Conservation (phyloP, 2,329 filamentous ascomycete genomes). For the Ophiocordyceps unilateralis region DNA sequence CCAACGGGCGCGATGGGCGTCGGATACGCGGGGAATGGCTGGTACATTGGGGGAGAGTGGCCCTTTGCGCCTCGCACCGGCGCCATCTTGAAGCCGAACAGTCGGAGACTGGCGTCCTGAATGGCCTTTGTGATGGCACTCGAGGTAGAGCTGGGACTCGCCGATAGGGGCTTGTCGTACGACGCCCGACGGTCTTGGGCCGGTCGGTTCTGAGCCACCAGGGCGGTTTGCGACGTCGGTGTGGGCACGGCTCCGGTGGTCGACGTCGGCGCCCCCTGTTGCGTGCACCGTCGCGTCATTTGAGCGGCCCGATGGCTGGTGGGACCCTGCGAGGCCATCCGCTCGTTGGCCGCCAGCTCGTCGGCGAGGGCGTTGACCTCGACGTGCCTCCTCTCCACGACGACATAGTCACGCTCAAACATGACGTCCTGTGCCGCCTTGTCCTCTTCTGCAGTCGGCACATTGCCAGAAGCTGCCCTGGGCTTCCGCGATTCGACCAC, state of each 20-base stretch:
- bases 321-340: conserved; percentile 30
- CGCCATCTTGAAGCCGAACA: conserved; percentile 56
- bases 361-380: conserved; percentile 96
- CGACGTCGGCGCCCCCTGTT: conserved; percentile 54
- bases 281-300: conserved; percentile 60
- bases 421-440: conserved; percentile 71
- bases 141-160: conserved; percentile 53
- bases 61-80: conserved; percentile 47
- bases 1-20: conserved; percentile 42
- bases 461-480: conserved; percentile 11
- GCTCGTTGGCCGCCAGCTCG: conserved; percentile 73
- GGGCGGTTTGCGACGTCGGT: conserved; percentile 53
- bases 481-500: conserved; percentile 16
- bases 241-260: conserved; percentile 51
- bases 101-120: conserved; percentile 68
- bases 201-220: conserved; percentile 51
- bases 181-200: conserved; percentile 63
- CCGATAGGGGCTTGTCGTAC: conserved; percentile 60
- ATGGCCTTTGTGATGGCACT: conserved; percentile 91
- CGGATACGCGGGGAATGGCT: conserved; percentile 72
- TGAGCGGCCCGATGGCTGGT: conserved; percentile 39
- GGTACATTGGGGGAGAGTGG: conserved; percentile 60
- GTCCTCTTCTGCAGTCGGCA: conserved; percentile 41
- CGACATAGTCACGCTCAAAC: conserved; percentile 84
- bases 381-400: conserved; percentile 87